phyloP scores from a whole-genome alignment of 192 early-diverging fungal genomes.

The Podila minutissima region DNA sequence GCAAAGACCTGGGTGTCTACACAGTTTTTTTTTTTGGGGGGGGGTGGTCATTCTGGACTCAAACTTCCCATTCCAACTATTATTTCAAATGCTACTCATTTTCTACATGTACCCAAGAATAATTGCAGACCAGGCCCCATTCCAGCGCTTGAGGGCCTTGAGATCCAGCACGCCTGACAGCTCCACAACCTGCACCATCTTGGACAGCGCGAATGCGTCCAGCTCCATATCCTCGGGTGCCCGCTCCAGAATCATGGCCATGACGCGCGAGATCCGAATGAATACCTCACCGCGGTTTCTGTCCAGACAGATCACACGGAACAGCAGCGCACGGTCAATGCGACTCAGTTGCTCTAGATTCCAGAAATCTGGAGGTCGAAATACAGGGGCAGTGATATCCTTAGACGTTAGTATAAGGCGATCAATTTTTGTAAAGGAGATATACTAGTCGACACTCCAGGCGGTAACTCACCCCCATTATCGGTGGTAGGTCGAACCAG shows the following conservation, averaged over 20 bases:
- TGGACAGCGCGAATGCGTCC: conserved; percentile 41
- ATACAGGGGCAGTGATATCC: not conserved
- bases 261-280: conserved; percentile 27
- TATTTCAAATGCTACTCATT: no score
- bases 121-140: conserved; percentile 45
- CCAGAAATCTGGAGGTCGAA: conserved; percentile 17
- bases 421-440: not conserved
- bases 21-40: no score
- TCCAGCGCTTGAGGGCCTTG: conserved; percentile 33
- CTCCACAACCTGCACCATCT: conserved; percentile 45
- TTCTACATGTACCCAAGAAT: conserved; percentile 42
- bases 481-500: conserved; percentile 29
- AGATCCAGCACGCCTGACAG: conserved; percentile 31
- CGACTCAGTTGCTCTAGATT: conserved; percentile 24
- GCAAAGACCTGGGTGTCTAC: no score
- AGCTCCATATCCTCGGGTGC: conserved; percentile 39
- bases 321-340: conserved; percentile 32
- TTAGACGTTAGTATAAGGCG: no score
- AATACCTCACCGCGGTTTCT: conserved; percentile 31
- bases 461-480: conserved; percentile 16
- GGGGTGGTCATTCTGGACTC: no score
- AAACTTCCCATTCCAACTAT: no score
- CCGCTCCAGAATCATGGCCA: conserved; percentile 25
- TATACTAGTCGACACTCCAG: not conserved
- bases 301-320: conserved; percentile 40